Evolutionary conservation across 2,329 filamentous ascomycete species (phyloP).

Genomic region (Onygena corvina): DNA sequence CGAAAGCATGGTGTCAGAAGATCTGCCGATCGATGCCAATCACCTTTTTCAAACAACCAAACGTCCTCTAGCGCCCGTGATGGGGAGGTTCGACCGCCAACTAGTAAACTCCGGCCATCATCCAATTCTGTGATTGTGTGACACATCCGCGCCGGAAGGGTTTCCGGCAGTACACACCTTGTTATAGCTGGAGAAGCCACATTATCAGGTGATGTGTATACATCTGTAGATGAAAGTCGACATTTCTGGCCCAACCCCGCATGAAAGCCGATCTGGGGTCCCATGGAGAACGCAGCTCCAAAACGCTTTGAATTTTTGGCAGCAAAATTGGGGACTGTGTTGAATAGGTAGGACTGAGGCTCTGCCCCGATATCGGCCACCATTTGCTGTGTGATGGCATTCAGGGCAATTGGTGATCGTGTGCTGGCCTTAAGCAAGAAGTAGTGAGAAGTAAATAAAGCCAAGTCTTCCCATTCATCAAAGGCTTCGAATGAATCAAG

Average conservation of each 20-base stretch:
- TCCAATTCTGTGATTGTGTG: constrained; percentile 61
- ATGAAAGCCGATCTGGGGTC: constrained; percentile 27
- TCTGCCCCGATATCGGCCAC: neutral
- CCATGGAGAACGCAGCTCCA: constrained; percentile 41
- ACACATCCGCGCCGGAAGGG: constrained; percentile 48
- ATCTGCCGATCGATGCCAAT: constrained; percentile 53
- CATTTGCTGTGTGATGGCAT: neutral
- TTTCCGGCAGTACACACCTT: constrained; percentile 24
- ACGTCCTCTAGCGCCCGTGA: constrained; percentile 56
- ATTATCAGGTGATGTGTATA: constrained; percentile 39
- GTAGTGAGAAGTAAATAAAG: constrained; percentile 73
- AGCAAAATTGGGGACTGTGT: constrained; percentile 17
- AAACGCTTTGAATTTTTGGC: constrained; percentile 46
- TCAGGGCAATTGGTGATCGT: neutral
- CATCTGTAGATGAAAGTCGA: constrained; percentile 37
- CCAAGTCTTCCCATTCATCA: constrained; percentile 94
- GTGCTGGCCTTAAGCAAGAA: constrained; percentile 58
- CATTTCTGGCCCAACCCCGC: constrained; percentile 36
- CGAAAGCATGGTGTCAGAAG: constrained; percentile 64
- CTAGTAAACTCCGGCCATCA: constrained; percentile 48
- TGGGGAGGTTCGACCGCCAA: constrained; percentile 70
- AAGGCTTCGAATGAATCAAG: constrained; percentile 70
- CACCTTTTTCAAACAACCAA: constrained; percentile 55
- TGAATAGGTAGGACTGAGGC: neutral
- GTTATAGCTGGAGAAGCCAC: constrained; percentile 34